Base-by-base conservation (phyloP, 129 eudicot species). In the Chrysanthemum lavandulifolium region DNA sequence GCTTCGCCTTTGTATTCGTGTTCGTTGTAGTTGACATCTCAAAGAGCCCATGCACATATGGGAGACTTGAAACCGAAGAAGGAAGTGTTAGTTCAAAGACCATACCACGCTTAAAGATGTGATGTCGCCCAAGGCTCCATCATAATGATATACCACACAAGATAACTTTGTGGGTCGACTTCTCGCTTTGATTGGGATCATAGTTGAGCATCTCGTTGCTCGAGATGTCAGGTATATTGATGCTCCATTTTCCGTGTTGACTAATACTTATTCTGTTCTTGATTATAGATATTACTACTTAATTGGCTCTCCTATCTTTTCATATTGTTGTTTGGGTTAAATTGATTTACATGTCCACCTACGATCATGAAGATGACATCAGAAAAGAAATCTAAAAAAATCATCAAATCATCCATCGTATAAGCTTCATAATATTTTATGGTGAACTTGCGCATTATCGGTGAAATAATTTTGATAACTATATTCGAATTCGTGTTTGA, bases 31-130 rank as follows among this genome's bases (percentile, higher is more conserved):
- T 68, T 68, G 98, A 92, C 77, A 87, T 89, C 75, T 86, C 96
- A 76, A 96, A 96, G 40, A 97, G 99, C 65, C 99, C 99, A 68
- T 94, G 99, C 72, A 94, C 96, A 40, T 94, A 90, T 69, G 98
- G 98, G 79, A 94, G 90, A 82, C 88, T 94, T 71, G 98, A 94
- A 84, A 90, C 98, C 18, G 98, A 94, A 78, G 98, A 94, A 90
- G 98, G 97, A 72, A 94, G 96, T 56, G 87, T 94, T 66, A 83
- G 96, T 86, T 73, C 96, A 14, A 90, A 76, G 78, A 85, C 98
- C 52, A 87, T 94, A 25, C 98, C 98, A 10, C 93, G 97, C 36
- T 68, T 94, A 49, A 84, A 82, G 53, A 90, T 76, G 78, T 88
- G 18, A 52, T 94, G 82, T 63, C 83, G 60, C 83, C 92, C 80